A percentile compares a stretch with the other conserved stretches of the same genome.
phyloP scores from a whole-genome alignment of 352 stramenopile species.

The Globisporangium spiculum region DNA sequence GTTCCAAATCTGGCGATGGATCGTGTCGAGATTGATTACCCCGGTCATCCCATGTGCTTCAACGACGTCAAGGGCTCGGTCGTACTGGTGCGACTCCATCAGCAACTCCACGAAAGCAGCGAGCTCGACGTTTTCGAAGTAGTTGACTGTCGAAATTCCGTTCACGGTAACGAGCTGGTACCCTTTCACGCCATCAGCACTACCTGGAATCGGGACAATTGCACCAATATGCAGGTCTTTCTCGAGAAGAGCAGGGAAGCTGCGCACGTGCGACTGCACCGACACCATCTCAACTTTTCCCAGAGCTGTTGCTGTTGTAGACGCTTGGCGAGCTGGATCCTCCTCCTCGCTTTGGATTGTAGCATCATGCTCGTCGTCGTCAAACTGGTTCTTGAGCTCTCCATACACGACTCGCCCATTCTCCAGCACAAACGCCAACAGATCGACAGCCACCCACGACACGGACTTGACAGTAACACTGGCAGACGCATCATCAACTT shows the following conservation, averaged over 20 bases:
- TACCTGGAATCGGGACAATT: neutral
- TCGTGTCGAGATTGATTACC: constrained; percentile 33
- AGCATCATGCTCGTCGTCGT: neutral
- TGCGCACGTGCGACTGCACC: constrained; percentile 1
- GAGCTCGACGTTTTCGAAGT: constrained; percentile 22
- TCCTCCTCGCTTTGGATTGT: neutral
- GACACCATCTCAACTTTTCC: constrained; percentile 5
- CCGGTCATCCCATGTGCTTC: constrained; percentile 16
- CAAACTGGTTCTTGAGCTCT: constrained; percentile 5
- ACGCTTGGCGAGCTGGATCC: neutral
- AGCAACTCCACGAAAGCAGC: constrained; percentile 39
- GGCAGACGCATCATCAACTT: neutral
- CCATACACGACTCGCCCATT: constrained; percentile 12
- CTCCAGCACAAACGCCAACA: constrained; percentile 12
- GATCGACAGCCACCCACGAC: constrained; percentile 1
- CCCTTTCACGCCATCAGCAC: neutral
- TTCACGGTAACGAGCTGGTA: constrained; percentile 19
- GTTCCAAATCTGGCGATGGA: constrained; percentile 52
- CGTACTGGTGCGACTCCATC: constrained; percentile 29
- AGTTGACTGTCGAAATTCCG: constrained; percentile 16
- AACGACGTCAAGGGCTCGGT: constrained; percentile 35
- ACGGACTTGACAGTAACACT: neutral
- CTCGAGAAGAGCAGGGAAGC: neutral
- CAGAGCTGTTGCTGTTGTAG: neutral
- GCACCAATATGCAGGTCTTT: constrained; percentile 1